Evolutionary conservation across 352 stramenopile genomes (phyloP), one percentile per base, ranked within the genome.

Genomic region (Phytophthora colocasiae): DNA sequence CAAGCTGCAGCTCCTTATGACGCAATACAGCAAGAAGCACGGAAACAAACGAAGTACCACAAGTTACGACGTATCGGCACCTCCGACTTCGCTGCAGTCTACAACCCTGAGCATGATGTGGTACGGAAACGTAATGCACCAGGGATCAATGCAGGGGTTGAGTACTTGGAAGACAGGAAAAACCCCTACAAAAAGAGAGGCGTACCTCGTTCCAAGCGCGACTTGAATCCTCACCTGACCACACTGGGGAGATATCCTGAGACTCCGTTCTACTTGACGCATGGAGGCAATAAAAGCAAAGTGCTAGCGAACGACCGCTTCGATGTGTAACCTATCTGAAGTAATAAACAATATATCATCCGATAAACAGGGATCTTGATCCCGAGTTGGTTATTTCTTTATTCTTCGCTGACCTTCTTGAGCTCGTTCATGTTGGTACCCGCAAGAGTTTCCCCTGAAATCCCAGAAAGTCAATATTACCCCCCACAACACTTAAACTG

Each of bases 371-470:
- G 46, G 31, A 36, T 36, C 31, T 36, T 2, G 31, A 4, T 14
- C 31, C 31, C 31, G 3, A 36, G 1, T 8, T 36, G 31, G 46
- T 12, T 19, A 50, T 59, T 48, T 66, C 44, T 24, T 71, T 91
- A 91, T 67, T 94, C 85, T 38, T 94, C 82, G 67, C 73, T 85
- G 58, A 91, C 48, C 66, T 92, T 95, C 75, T 95, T 95, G 32
- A 95, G 76, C 49, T 93, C 86, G 66, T 92, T 92, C 83, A 94
- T 91, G 77, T 94, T 94, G 34, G 83, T 94, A 27, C 86, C 86
- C 6, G 85, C 84, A 19, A 94, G 81, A 41, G 48, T 63, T 54
- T 93, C 85, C 34, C 85, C 85, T 93, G 43, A 1, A 52, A 58
- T 22, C 36, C 53, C 19, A 67, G 10, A 67, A 53, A 40, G 26